Evolutionary conservation across 495 filamentous ascomycete genomes (phyloP), one percentile per base, ranked within the genome.

Genomic region (Platismatia glauca): DNA sequence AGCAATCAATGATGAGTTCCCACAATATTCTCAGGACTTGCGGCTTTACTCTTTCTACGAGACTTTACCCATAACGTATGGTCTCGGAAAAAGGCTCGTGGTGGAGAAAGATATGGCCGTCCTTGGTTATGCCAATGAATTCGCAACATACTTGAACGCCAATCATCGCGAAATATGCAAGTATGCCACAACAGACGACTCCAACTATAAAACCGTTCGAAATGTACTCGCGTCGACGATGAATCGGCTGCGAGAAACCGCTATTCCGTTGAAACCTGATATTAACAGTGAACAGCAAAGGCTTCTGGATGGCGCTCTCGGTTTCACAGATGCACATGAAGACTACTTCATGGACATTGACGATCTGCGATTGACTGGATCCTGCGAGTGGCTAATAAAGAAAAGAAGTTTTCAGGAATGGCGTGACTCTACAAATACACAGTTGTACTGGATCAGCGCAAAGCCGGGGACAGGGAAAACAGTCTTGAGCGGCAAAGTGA

Each of bases 81-180:
- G 50, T 1, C 13, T 67, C 16, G 62, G 62, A 0, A 67, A 64
- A 50, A 60, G 65, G 29, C 33, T 75, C 38, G 66, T 81, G 29
- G 65, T 81, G 18, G 75, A 77, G 4, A 75, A 71, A 43, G 74
- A 79, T 7, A 75, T 75, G 0, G 75, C 79, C 7, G 61, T 72
- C 9, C 69, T 80, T 7, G 77, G 77, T 15, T 79, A 78, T 60
- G 64, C 66, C 6, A 73, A 72, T 9, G 78, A 82, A 66, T 67
- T 67, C 9, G 69, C 69, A 0, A 67, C 62, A n/a, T 68, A 73
- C 3, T 53, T 81, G 3, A 67, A 78, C 63, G 79, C 78, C 0
- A 72, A 81, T 53, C 79, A 82, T 63, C 74, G 74, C 34, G 69
- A 69, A 0, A 68, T 82, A 29, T 80, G 78, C 70, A 82, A 80